Base-by-base conservation (phyloP, 495 filamentous ascomycete species). In the Hyphodiscus hymeniophilus region DNA sequence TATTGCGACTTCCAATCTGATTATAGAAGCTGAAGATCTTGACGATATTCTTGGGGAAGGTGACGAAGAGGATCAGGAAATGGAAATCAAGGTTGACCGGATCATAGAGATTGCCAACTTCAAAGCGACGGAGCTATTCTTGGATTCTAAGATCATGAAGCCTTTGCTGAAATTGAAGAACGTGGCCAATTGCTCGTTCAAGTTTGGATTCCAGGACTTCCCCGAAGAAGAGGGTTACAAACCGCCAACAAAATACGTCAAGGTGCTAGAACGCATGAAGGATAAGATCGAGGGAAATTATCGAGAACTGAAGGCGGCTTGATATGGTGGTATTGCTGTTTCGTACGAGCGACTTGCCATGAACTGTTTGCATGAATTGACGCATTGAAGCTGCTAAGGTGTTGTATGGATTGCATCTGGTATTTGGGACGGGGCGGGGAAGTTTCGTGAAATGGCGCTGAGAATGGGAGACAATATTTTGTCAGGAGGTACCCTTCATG, bases 31-130 rank as follows among this genome's bases (percentile, higher is more conserved):
- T 18, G 7, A 8, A 7, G 35, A 38, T 17, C n/a, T 15, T 42
- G 11, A 23, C 15, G 6, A n/a, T n/a, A n/a, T n/a, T n/a, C n/a
- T n/a, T n/a, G 40, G 28, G 6, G 42, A 33, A 3, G 17, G 2
- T 16, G 42, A 45, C 3, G 42, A 45, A 7, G 24, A 32, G 11
- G 26, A 32, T 3, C 15, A 33, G 11, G 42, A 45, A 24, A 2
- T 31, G 17, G 42, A 45, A 34, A 16, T 33, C 6, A 32, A 45
- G 20, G 22, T 33, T 3, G 42, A 45, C 10, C 7, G 17, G 11
- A 17, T 45, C 13, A 45, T 45, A 28, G 42, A 45, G 18, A 20
- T 45, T 31, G 26, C 22, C 13, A 45, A 45, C 42, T 24, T 33
- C 15, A 16, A 24, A 34, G 42, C 42, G 12, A 45, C 42, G 1